Conservation (phyloP, 2,329 filamentous ascomycete species). For the Penicillium corylophilum region DNA sequence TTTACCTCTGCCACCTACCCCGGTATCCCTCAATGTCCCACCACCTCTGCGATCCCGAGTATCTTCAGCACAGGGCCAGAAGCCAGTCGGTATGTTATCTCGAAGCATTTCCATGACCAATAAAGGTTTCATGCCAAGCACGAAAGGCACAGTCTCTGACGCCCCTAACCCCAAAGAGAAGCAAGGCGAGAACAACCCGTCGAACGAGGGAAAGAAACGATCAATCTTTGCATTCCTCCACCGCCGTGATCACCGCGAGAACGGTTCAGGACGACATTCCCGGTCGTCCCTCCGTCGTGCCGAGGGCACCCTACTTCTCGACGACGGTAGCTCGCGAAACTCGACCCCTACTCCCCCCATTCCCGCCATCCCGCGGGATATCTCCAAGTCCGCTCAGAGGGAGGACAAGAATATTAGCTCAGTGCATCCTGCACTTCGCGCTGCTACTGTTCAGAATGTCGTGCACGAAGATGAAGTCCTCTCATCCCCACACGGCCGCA, state of each 20-base stretch:
- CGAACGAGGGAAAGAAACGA: conserved; percentile 16
- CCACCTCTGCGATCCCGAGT: not conserved
- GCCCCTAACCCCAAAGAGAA: conserved; percentile 4
- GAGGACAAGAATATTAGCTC: not conserved
- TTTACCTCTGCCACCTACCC: not conserved
- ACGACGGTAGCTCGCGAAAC: conserved; percentile 1
- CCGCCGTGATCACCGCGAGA: conserved; percentile 9
- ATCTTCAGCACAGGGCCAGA: not conserved
- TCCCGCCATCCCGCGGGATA: conserved; percentile 1
- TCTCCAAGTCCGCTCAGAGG: not conserved
- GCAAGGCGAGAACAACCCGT: not conserved
- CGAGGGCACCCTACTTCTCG: not conserved
- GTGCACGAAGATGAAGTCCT: not conserved
- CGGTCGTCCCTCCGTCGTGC: conserved; percentile 7
- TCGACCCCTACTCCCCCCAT: conserved; percentile 8
- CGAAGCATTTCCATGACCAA: conserved; percentile 12
- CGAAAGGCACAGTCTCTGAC: not conserved
- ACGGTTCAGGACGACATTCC: conserved; percentile 4
- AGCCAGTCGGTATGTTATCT: not conserved
- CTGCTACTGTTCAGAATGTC: not conserved
- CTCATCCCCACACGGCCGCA: not conserved
- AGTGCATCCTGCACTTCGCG: not conserved
- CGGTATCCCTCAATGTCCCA: not conserved
- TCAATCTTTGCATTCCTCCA: conserved; percentile 19
- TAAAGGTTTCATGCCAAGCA: conserved; percentile 3